Evolutionary conservation across 2,329 filamentous ascomycete genomes (phyloP).

Genomic region (Xenosphaeropsis pyriputrescens): DNA sequence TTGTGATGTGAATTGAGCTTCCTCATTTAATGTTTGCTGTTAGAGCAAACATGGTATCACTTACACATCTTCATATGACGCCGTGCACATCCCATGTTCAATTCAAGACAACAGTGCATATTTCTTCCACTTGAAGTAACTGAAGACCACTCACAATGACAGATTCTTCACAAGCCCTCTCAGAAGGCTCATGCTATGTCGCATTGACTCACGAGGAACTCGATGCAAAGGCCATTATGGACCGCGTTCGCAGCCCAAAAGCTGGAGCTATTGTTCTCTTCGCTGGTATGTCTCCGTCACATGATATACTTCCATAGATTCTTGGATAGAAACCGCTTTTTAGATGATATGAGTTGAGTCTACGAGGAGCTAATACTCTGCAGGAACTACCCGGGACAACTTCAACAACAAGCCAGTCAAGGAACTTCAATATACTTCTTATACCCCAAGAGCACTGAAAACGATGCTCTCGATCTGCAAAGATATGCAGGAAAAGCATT

Average conservation of each 20-base stretch:
- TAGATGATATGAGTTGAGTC: neutral
- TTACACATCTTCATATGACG: too few relatives aligned
- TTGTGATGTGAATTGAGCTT: neutral
- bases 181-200: conserved; percentile 44
- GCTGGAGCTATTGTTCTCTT: conserved; percentile 68
- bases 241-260: conserved; percentile 54
- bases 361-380: conserved; percentile 1
- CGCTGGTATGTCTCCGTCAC: conserved; percentile 34
- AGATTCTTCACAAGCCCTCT: conserved; percentile 21
- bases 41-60: too few relatives aligned
- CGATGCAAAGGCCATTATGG: conserved; percentile 39
- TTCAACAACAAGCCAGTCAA: conserved; percentile 60
- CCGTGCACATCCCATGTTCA: too few relatives aligned
- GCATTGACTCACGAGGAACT: conserved; percentile 51
- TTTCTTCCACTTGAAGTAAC: too few relatives aligned
- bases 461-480: conserved; percentile 53
- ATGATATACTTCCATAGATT: too few relatives aligned
- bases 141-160: neutral
- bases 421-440: conserved; percentile 62
- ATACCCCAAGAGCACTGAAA: conserved; percentile 52
- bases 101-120: too few relatives aligned
- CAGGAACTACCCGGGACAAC: conserved; percentile 64
- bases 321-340: too few relatives aligned
- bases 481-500: conserved; percentile 41
- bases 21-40: neutral